Conservation (phyloP, 2,329 filamentous ascomycete genomes). For the Zymoseptoria tritici region DNA sequence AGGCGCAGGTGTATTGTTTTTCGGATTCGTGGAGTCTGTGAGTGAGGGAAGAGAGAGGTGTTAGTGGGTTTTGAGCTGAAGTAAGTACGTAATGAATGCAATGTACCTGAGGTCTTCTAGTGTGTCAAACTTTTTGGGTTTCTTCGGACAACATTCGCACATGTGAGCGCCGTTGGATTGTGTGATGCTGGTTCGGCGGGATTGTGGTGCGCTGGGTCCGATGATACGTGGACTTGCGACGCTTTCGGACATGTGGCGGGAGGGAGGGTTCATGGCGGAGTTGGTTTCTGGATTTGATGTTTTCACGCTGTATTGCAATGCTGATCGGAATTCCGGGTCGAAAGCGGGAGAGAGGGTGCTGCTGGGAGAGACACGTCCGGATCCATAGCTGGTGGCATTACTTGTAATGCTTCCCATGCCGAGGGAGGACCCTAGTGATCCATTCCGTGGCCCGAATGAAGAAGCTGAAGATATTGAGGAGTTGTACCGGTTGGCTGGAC, state of each 20-base stretch:
- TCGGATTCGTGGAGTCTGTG: slow-evolving; percentile 78
- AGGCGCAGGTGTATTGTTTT: slow-evolving; percentile 91
- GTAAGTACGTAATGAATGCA: not conserved
- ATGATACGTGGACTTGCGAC: slow-evolving; percentile 11
- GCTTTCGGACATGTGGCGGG: slow-evolving; percentile 35
- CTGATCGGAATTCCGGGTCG: slow-evolving; percentile 47
- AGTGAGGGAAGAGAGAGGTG: too few species aligned
- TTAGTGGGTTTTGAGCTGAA: not conserved
- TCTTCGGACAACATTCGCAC: slow-evolving; percentile 95
- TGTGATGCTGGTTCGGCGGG: slow-evolving; percentile 43
- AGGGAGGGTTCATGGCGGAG: slow-evolving; percentile 30
- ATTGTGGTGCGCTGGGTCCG: slow-evolving; percentile 31
- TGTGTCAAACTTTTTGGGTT: slow-evolving; percentile 86
- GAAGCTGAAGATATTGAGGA: slow-evolving; percentile 59
- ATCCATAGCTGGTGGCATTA: slow-evolving; percentile 58
- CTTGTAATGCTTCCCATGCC: slow-evolving; percentile 52
- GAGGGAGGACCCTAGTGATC: slow-evolving; percentile 56
- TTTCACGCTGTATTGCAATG: slow-evolving; percentile 48
- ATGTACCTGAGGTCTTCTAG: slow-evolving; percentile 71
- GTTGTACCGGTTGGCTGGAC: slow-evolving; percentile 47
- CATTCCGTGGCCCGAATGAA: slow-evolving; percentile 53
- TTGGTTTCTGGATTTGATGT: slow-evolving; percentile 38
- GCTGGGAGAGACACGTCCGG: slow-evolving; percentile 54
- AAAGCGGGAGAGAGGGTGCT: slow-evolving; percentile 49
- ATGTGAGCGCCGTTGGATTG: slow-evolving; percentile 57